These are phyloP conservation scores for Fusarium verticillioides DNA, from an alignment of 2,329 filamentous ascomycete genomes.

Conservation along the genomic window DNA sequence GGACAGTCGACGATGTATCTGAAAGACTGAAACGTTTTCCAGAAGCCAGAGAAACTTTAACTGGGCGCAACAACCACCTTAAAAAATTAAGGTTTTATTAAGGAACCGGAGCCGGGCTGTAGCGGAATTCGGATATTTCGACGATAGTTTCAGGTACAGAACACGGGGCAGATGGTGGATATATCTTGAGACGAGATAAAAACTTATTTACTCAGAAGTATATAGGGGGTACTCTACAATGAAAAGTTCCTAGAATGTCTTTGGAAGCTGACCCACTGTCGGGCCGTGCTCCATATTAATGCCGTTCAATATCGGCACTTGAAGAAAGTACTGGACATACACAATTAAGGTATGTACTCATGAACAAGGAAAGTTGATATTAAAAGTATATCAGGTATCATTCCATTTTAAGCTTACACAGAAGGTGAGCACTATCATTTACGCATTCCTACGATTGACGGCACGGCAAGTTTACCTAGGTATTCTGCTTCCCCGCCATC, in stretches of 20 bases:
- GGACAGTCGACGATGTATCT: background rate
- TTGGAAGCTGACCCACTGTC: background rate
- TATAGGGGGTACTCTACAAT: background rate
- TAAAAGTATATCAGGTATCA: background rate
- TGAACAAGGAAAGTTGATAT: background rate
- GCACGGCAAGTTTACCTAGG: slow-evolving; percentile 2
- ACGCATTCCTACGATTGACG: background rate
- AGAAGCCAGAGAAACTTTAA: slow-evolving; percentile 26
- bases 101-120: slow-evolving; percentile 11
- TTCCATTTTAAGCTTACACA: background rate
- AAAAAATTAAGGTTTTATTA: slow-evolving; percentile 34
- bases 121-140: background rate
- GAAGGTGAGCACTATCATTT: background rate
- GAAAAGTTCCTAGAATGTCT: background rate
- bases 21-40: slow-evolving; percentile 38
- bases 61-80: background rate
- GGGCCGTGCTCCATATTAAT: background rate
- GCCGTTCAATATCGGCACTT: background rate
- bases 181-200: background rate
- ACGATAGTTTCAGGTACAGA: slow-evolving; percentile 10
- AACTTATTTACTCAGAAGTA: background rate
- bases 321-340: background rate
- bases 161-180: slow-evolving; percentile 9
- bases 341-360: background rate
- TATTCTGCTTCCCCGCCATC: background rate